A percentile compares a stretch with the other conserved stretches of the same genome.
phyloP scores from a whole-genome alignment of 1,284 basidiomycete genomes.

The Apiotrichum gamsii region DNA sequence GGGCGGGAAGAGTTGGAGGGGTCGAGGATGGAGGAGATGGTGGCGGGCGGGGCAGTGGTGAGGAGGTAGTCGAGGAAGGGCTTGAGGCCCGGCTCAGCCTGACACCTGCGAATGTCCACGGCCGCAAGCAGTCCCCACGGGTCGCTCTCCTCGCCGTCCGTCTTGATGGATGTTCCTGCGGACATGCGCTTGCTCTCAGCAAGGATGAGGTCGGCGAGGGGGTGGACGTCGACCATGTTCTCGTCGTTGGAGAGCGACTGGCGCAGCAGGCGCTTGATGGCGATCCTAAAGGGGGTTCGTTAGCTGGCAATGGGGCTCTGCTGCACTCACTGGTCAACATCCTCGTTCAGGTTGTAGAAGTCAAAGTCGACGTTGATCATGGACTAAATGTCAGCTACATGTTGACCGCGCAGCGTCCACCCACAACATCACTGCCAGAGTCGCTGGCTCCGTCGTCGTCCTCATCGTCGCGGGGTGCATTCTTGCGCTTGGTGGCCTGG shows the following conservation, averaged over 20 bases:
- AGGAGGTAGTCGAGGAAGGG: constrained; percentile 65
- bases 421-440: constrained; percentile 38
- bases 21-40: constrained; percentile 31
- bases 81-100: constrained; percentile 63
- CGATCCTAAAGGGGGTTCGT: constrained; percentile 50
- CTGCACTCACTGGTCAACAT: constrained; percentile 61
- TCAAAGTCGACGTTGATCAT: constrained; percentile 83
- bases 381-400: constrained; percentile 46
- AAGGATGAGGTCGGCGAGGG: constrained; percentile 70
- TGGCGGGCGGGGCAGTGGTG: constrained; percentile 48
- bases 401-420: constrained; percentile 3
- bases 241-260: constrained; percentile 82
- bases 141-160: constrained; percentile 79
- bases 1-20: constrained; percentile 53
- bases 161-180: constrained; percentile 80
- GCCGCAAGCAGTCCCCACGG: constrained; percentile 78
- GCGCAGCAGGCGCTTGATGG: constrained; percentile 68
- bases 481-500: constrained; percentile 32
- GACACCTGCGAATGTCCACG: constrained; percentile 69
- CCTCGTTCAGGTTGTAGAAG: constrained; percentile 77
- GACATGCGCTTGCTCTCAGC: constrained; percentile 50
- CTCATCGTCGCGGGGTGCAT: constrained; percentile 37
- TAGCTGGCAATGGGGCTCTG: neutral
- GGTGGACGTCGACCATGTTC: constrained; percentile 60
- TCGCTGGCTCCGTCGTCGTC: constrained; percentile 31